Percentiles rank a stretch among this genome's conserved stretches.
Evolutionary conservation across 805 yeast genomes (phyloP).

Genomic region (Metschnikowia proteae): DNA sequence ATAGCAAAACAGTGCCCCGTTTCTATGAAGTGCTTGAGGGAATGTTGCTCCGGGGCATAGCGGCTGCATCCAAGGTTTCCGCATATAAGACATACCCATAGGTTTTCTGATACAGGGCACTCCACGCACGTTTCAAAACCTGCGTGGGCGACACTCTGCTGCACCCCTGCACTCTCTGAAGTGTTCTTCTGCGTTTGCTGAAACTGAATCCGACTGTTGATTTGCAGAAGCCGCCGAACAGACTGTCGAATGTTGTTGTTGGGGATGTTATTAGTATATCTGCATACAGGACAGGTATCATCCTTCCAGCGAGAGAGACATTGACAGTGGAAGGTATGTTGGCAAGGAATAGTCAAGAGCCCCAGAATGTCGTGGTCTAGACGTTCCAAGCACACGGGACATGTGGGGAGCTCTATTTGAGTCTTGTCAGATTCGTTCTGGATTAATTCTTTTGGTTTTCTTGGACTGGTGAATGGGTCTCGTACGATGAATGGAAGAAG

Average conservation of each 20-base stretch:
- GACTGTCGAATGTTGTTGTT: constrained; percentile 33
- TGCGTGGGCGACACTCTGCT: not conserved
- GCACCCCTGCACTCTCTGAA: constrained; percentile 15
- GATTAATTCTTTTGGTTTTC: constrained; percentile 4
- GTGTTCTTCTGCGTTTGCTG: constrained; percentile 11
- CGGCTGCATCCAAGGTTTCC: constrained; percentile 93
- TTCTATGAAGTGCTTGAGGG: constrained; percentile 70
- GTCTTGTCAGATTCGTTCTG: not conserved
- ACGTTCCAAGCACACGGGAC: constrained; percentile 89
- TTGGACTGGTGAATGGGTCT: constrained; percentile 62
- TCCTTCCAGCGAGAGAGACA: constrained; percentile 88
- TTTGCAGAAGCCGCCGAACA: constrained; percentile 32
- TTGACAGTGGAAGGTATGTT: constrained; percentile 88
- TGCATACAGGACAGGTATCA: constrained; percentile 86
- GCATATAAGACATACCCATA: constrained; percentile 89
- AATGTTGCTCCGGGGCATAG: constrained; percentile 75
- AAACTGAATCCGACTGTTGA: constrained; percentile 19
- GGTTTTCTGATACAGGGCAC: constrained; percentile 57
- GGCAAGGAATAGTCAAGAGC: constrained; percentile 81
- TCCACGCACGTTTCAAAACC: constrained; percentile 41
- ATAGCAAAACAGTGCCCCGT: constrained; percentile 88
- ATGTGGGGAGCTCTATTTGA: constrained; percentile 72
- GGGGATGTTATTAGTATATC: constrained; percentile 58
- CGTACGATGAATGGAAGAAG: constrained; percentile 62
- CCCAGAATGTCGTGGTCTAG: constrained; percentile 83